Conservation (phyloP, 306 rosid genomes). For the Acmispon strigosus region DNA sequence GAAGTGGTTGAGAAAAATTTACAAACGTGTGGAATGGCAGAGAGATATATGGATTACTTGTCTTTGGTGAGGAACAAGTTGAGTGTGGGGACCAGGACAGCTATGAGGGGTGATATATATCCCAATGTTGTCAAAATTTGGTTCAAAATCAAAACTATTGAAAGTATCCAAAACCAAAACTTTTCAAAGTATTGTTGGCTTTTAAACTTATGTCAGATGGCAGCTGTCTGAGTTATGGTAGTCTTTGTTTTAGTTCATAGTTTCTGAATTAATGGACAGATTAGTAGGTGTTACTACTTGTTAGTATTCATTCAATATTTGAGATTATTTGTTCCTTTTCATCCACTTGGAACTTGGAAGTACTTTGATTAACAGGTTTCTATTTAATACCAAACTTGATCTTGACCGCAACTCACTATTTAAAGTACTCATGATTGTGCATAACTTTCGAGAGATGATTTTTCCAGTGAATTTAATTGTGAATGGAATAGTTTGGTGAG, state of each 20-base stretch:
- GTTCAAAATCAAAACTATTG: neutral
- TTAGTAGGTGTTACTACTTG: neutral
- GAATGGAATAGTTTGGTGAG: neutral
- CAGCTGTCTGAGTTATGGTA: conserved; percentile 17
- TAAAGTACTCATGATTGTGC: neutral
- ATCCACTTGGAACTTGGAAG: neutral
- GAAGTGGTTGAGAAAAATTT: conserved; percentile 34
- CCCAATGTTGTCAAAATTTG: conserved; percentile 14
- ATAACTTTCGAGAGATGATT: neutral
- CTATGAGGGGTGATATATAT: conserved; percentile 17
- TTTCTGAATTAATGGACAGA: neutral
- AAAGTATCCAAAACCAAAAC: no score
- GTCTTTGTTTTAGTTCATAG: neutral
- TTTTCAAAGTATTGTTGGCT: neutral
- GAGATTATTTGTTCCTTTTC: neutral
- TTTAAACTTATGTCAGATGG: conserved; percentile 5
- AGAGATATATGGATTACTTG: conserved; percentile 30
- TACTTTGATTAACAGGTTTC: neutral
- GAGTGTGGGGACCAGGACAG: conserved; percentile 31
- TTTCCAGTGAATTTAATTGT: neutral
- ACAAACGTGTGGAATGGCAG: conserved; percentile 14
- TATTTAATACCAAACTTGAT: neutral
- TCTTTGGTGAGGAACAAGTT: neutral
- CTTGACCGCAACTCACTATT: neutral
- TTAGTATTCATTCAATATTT: neutral